Base-by-base conservation (phyloP, 805 yeast genomes). In the Tetrapisispora fleetii region DNA sequence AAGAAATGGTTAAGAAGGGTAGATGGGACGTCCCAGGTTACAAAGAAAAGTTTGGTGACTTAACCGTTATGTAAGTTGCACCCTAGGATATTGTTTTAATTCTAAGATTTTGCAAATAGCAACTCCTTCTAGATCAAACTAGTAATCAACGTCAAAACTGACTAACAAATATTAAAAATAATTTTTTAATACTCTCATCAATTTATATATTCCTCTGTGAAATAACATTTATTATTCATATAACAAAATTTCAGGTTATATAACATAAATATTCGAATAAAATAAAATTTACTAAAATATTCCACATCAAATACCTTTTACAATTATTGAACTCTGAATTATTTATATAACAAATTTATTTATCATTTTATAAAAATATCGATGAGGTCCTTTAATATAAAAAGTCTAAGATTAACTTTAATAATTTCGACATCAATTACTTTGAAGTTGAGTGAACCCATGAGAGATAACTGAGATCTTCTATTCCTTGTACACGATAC, bases 1-100 rank as follows among this genome's bases (percentile, higher is more conserved):
- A 75, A 64, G 88, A 88, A 75, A 83, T 91, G 93, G 89, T 93
- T 63, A 80, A 83, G 79, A 83, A 90, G 78, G 96, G 96, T 73
- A 85, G 85, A 77, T 90, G 96, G 95, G 87, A 86, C 67, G 95
- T 90, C 60, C 98, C 98, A 63, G 96, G 96, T 63, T 93, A 93
- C 83, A 83, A 85, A 74, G 98, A 93, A 74, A 93, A 90, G 82
- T 93, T 93, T 71, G 98, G 98, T 72, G 87, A 85, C 70, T 80
- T 91, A 74, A 88, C 91, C 64, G 88, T 89, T 70, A 93, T 91
- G 97, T 73, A 59, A 53, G 33, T 8, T 16, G 28, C 24, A 11
- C 13, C 19, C 19, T 21, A 18, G 5, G 35, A 40, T 6, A 14
- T 19, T 40, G 9, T 28, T 14, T 9, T 17, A 5, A 17, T n/a